These are phyloP conservation scores for Salix suchowensis DNA, from an alignment of 345 rosid genomes.

Conservation along the genomic window DNA sequence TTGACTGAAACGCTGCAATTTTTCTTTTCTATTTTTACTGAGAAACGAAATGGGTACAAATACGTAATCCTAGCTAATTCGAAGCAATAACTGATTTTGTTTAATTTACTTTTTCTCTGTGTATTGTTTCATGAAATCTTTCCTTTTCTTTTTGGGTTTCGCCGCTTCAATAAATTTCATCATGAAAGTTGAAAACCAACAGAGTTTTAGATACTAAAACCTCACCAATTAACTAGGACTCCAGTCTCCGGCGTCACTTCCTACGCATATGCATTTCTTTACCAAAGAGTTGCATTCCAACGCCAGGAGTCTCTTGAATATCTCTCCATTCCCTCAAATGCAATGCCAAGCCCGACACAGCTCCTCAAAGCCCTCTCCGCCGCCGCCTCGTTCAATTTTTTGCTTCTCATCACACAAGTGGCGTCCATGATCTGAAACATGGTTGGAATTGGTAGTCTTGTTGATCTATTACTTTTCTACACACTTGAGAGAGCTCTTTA, in stretches of 20 bases:
- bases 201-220: not conserved
- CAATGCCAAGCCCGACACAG: not conserved
- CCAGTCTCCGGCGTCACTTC: not conserved
- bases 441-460: constrained; percentile 23
- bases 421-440: not conserved
- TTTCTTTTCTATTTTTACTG: too few species aligned
- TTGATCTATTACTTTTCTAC: constrained; percentile 37
- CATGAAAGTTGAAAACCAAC: too few species aligned
- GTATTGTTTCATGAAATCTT: too few species aligned
- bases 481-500: constrained; percentile 26
- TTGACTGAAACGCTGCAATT: too few species aligned
- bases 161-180: too few species aligned
- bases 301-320: not conserved
- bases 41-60: too few species aligned
- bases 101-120: too few species aligned
- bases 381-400: too few species aligned
- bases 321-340: not conserved
- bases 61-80: too few species aligned
- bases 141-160: too few species aligned
- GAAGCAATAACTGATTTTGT: too few species aligned
- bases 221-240: not conserved
- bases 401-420: too few species aligned
- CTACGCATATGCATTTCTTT: not conserved
- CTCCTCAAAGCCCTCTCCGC: not conserved
- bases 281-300: not conserved